Base-by-base conservation (phyloP, 148 eudicot species). In the Dysphania ambrosioides region DNA sequence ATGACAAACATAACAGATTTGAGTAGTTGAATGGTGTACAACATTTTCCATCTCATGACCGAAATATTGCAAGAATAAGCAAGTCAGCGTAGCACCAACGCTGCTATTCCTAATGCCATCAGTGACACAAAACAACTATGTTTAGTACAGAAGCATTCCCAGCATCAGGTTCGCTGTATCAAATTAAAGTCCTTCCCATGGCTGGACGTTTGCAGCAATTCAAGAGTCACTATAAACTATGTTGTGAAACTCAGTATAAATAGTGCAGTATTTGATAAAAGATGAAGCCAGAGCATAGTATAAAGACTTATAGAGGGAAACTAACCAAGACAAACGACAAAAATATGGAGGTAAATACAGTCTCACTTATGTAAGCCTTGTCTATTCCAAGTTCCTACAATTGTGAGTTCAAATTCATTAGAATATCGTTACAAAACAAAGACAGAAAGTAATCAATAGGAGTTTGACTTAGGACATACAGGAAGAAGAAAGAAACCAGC, bases 401-500 rank as follows among this genome's bases (percentile, higher is more conserved):
- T n/a, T 32, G 75, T 23, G 19, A 58, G 59, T 6, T 34, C 55
- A n/a, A 16, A 44, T 5, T 44, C 13, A 10, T 32, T 56, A 68
- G 19, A 12, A 44, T 29, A 32, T 72, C 31, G 6, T 2, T 12
- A 42, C 8, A 38, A 19, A 15, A 13, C 21, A 59, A 2, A 63
- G n/a, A n/a, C n/a, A n/a, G 13, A 8, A 21, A 49, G 16, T 27
- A 40, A 60, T 38, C 8, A 18, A 47, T 27, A 49, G 10, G 21
- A 0, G 11, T 53, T 36, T 47, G 6, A 34, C 42, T 27, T 55
- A 31, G 67, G 9, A 73, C 82, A 42, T 80, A 95, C 99, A 77
- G 94, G 99, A 85, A 95, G 99, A 78, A 95, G 89, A 78, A 82
- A 89, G 86, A 84, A 95, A 49, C 99, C 99, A 73, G 85, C 84